A percentile compares a stretch with the other conserved stretches of the same genome.
phyloP scores from a whole-genome alignment of 2,329 filamentous ascomycete genomes.

The Dothideomycetes sp. region DNA sequence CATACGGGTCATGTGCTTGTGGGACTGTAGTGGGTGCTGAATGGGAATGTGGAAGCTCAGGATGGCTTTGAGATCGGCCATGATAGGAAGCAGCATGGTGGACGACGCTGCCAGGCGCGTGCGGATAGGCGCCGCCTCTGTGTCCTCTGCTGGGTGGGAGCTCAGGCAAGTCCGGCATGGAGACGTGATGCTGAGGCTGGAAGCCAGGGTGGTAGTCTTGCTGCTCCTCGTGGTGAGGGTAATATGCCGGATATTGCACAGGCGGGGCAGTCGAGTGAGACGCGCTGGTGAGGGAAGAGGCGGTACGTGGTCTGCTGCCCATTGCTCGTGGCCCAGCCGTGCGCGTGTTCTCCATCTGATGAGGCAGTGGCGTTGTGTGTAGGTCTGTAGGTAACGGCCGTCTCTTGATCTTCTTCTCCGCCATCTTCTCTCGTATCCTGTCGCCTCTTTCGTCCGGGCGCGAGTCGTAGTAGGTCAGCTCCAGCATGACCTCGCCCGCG shows the following conservation, averaged over 20 bases:
- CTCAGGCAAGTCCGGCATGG: slow-evolving; percentile 23
- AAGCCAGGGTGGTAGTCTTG: slow-evolving; percentile 7
- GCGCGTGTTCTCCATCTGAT: not conserved
- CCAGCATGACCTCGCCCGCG: slow-evolving; percentile 85
- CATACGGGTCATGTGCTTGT: too few species aligned
- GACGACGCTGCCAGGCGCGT: slow-evolving; percentile 17
- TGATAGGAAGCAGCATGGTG: slow-evolving; percentile 6
- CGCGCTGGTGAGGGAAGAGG: slow-evolving; percentile 13
- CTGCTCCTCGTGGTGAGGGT: not conserved
- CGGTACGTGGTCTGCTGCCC: not conserved
- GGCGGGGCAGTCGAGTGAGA: slow-evolving; percentile 33
- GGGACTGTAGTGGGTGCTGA: slow-evolving; percentile 4
- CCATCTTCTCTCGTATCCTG: slow-evolving; percentile 37
- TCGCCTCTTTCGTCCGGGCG: slow-evolving; percentile 75
- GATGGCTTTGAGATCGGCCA: slow-evolving; percentile 3
- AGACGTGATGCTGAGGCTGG: slow-evolving; percentile 8
- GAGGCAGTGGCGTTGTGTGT: not conserved
- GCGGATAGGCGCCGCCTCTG: slow-evolving; percentile 11
- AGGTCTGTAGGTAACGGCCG: slow-evolving; percentile 60
- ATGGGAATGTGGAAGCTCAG: slow-evolving; percentile 4
- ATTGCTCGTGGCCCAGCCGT: not conserved
- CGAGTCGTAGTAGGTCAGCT: slow-evolving; percentile 92
- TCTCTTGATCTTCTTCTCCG: slow-evolving; percentile 48
- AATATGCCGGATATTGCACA: not conserved
- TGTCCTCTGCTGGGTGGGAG: slow-evolving; percentile 20